A percentile compares a stretch with the other conserved stretches of the same genome.
Conservation (phyloP, 2,329 filamentous ascomycete species). For the Zymoseptoria tritici region DNA sequence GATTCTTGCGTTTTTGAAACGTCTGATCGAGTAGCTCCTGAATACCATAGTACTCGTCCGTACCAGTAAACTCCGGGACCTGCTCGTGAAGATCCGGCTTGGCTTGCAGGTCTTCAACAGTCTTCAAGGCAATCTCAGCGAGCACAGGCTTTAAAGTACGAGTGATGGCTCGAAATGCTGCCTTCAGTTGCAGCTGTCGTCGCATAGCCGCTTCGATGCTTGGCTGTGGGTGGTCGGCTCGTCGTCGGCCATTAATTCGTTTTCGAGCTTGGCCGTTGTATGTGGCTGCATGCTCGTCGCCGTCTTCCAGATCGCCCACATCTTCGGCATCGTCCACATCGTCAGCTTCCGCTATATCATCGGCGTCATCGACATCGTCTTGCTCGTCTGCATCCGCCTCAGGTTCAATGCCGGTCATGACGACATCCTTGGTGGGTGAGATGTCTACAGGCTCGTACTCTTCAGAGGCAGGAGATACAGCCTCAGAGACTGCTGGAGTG, state of each 20-base stretch:
- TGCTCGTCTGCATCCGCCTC: slow-evolving; percentile 8
- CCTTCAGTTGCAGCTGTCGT: slow-evolving; percentile 60
- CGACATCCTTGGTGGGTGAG: slow-evolving; percentile 7
- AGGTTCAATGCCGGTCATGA: not conserved
- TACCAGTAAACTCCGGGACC: slow-evolving; percentile 45
- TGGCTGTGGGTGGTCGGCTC: slow-evolving; percentile 41
- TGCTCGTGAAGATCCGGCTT: slow-evolving; percentile 48
- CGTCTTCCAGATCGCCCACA: slow-evolving; percentile 20
- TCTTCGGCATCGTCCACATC: slow-evolving; percentile 21
- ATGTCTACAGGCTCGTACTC: slow-evolving; percentile 9
- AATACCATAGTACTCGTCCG: slow-evolving; percentile 38
- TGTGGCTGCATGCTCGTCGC: not conserved
- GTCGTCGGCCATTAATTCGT: slow-evolving; percentile 32
- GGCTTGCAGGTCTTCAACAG: slow-evolving; percentile 50
- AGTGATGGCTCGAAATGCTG: slow-evolving; percentile 55
- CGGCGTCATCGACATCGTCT: slow-evolving; percentile 14
- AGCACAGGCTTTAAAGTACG: slow-evolving; percentile 57
- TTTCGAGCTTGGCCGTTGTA: slow-evolving; percentile 14
- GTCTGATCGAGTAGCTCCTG: slow-evolving; percentile 39
- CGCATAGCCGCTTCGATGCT: slow-evolving; percentile 42
- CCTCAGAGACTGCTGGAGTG: slow-evolving; percentile 17
- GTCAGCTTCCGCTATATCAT: slow-evolving; percentile 11
- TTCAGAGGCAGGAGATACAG: slow-evolving; percentile 17
- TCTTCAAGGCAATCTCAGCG: slow-evolving; percentile 57
- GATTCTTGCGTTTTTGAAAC: slow-evolving; percentile 34